These are phyloP conservation scores for Voacanga thouarsii DNA, from an alignment of 257 asterid species.

Conservation along the genomic window DNA sequence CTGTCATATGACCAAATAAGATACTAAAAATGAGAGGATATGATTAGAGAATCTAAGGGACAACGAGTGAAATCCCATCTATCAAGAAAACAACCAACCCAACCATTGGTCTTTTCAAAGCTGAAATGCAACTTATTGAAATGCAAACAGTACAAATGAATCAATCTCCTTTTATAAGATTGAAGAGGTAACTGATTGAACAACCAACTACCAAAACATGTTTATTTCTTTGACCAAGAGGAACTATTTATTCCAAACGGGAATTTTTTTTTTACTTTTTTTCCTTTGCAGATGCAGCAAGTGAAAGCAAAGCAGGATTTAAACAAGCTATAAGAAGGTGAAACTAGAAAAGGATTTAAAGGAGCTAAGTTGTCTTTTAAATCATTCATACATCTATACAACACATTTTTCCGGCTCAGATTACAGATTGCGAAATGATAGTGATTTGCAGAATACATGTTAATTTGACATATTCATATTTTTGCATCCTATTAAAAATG, in stretches of 20 bases:
- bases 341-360: not conserved
- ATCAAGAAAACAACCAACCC: not conserved
- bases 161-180: not conserved
- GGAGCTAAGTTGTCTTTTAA: not conserved
- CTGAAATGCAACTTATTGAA: not conserved
- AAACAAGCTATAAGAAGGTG: not conserved
- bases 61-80: not conserved
- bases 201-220: not conserved
- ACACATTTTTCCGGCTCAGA: not conserved
- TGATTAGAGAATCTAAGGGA: too few species aligned
- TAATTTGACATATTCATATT: not conserved
- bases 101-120: not conserved
- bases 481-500: not conserved
- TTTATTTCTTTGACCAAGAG: not conserved
- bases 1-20: too few species aligned
- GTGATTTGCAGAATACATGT: not conserved
- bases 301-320: too few species aligned
- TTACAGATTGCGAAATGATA: not conserved
- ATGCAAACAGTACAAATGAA: not conserved
- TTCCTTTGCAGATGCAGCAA: not conserved
- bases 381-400: not conserved
- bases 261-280: too few species aligned
- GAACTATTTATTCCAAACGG: not conserved
- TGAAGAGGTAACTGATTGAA: not conserved
- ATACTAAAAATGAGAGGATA: not conserved